Conservation (phyloP, 2,329 filamentous ascomycete species). For the Chaetoscypha palmicola region DNA sequence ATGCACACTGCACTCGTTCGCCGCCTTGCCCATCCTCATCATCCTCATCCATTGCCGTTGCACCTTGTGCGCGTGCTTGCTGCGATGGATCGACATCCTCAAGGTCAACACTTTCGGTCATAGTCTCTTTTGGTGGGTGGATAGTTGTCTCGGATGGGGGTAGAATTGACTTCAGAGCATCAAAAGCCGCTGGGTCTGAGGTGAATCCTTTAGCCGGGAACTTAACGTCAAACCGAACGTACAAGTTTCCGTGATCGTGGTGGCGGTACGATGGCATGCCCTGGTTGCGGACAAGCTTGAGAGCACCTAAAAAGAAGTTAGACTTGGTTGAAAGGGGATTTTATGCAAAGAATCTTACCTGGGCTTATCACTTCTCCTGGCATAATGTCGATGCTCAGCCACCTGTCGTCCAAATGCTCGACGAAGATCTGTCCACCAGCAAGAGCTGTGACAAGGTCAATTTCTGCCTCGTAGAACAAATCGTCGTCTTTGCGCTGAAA, state of each 20-base stretch:
- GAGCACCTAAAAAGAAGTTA: conserved; percentile 54
- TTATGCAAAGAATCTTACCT: conserved; percentile 49
- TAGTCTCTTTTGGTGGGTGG: conserved; percentile 70
- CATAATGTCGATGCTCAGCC: conserved; percentile 87
- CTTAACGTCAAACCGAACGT: conserved; percentile 95
- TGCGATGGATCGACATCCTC: conserved; percentile 74
- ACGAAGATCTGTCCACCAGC: conserved; percentile 86
- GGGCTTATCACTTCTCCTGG: conserved; percentile 92
- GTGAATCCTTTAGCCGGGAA: conserved; percentile 79
- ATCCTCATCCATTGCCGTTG: conserved; percentile 62
- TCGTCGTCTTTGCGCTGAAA: conserved; percentile 97
- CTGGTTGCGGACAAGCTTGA: conserved; percentile 93
- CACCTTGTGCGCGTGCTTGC: conserved; percentile 61
- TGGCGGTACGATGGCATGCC: conserved; percentile 96
- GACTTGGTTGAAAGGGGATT: conserved; percentile 18
- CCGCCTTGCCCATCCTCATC: conserved; percentile 66
- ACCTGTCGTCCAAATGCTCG: conserved; percentile 95
- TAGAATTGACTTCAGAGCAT: conserved; percentile 76
- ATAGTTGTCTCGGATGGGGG: conserved; percentile 57
- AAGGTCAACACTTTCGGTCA: conserved; percentile 83
- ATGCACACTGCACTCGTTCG: conserved; percentile 80
- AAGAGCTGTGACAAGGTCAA: conserved; percentile 90
- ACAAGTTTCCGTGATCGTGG: conserved; percentile 92
- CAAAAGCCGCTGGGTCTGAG: conserved; percentile 60
- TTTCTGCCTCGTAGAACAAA: conserved; percentile 88